Base-by-base conservation (phyloP, 2,329 filamentous ascomycete genomes). In the Phaeophleospora eucalypticola region DNA sequence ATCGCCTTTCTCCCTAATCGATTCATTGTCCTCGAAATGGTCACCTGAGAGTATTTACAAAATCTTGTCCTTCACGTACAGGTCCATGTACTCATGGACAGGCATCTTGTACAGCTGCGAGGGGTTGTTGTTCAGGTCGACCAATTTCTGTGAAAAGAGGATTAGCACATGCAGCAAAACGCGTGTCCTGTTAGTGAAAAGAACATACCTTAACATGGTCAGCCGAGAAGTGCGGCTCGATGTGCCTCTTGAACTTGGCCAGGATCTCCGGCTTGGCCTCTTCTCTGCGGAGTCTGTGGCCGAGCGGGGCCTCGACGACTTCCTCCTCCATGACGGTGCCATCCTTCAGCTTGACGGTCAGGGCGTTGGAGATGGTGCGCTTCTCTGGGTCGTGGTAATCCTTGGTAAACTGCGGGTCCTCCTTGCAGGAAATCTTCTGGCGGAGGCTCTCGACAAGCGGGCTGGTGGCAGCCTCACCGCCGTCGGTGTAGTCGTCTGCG, bases 221-320 rank as follows among this genome's bases (percentile, higher is more conserved):
- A 66, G 87, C 78, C 51, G 81, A 75, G 71, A 86, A 94, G 75
- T 96, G 91, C 44, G 86, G 87, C 61, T 79, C 80, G 42, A 97
- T 75, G 72, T 98, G 93, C 68, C 87, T 84, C 83, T 90, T 86
- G 77, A 89, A 98, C 79, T 98, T 98, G 70, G 82, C 83, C 61
- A 97, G 74, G 60, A 98, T 96, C 72, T 95, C 87, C 49, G 93
- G 93, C 81, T 97, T 97, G 61, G 93, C 93, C 80, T 58, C 93
- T 62, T 96, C 90, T 62, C 91, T 83, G 57, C 93, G 80, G 65
- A 93, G 78, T 57, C 86, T 85, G 77, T 98, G 93, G 61, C 93
- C 93, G 34, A 98, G 82, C 47, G 93, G 93, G 48, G 93, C 91
- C 77, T 96, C 90, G 45, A 98, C 87, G 40, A 87, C 86, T 50